Evolutionary conservation across 306 rosid genomes (phyloP).

Genomic region (Fragaria iinumae): DNA sequence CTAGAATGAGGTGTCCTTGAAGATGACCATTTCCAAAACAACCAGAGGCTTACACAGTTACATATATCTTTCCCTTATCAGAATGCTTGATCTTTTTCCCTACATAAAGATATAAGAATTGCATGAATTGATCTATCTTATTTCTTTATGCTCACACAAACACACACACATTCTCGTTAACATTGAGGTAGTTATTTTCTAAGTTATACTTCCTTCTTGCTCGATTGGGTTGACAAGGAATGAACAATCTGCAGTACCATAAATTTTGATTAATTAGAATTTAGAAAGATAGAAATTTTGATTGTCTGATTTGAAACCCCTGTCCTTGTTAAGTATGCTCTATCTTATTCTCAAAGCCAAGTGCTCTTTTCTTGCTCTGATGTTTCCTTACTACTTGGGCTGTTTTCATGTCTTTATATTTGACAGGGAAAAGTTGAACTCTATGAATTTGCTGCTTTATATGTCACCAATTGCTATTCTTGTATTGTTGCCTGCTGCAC

Average conservation of each 20-base stretch:
- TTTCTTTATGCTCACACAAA: background rate
- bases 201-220: background rate
- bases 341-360: conserved; percentile 7
- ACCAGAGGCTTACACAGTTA: background rate
- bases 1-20: background rate
- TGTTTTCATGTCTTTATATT: conserved; percentile 23
- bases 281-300: background rate
- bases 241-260: background rate
- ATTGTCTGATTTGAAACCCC: background rate
- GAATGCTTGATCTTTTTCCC: background rate
- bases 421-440: conserved; percentile 92
- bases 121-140: background rate
- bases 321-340: background rate
- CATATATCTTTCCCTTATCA: background rate
- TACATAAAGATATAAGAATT: background rate
- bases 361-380: conserved; percentile 6
- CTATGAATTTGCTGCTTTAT: conserved; percentile 89
- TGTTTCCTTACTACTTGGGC: conserved; percentile 7
- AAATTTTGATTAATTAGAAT: background rate
- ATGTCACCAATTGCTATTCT: conserved; percentile 91
- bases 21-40: background rate
- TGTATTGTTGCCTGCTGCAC: conserved; percentile 80
- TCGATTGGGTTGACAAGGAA: background rate
- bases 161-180: background rate
- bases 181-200: background rate